Base-by-base conservation (phyloP, 2,329 filamentous ascomycete genomes). In the Sarocladium kiliense region DNA sequence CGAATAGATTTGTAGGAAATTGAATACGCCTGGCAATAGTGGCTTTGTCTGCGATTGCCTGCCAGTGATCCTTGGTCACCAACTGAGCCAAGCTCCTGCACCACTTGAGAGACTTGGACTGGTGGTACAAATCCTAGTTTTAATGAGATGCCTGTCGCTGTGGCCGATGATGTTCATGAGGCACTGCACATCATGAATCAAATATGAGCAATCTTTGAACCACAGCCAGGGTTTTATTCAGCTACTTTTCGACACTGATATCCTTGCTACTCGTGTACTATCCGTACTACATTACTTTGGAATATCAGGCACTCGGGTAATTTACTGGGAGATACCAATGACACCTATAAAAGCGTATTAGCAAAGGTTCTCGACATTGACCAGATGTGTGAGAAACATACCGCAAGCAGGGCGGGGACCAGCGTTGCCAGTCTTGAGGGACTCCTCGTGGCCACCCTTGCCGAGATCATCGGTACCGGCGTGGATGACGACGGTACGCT, bases 401-500 rank as follows among this genome's bases (percentile, higher is more conserved):
- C 94, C 94, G 78, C 94, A 99, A 72, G 94, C 94, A 71, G 94
- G 94, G 71, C 94, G 90, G 65, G 79, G 74, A 67, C 94, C 94
- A 71, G 94, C 94, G 74, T 97, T 99, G 64, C 94, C 94, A 62
- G 94, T 99, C 87, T 95, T 97, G 81, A 95, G 91, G 68, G 91
- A 96, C 81, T 97, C 91, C 77, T 93, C 90, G 78, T 89, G 86
- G 65, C 78, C 89, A 68, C 91, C 91, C 82, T 89, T 89, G 75
- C 94, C 94, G 62, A 99, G 90, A 71, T 99, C 94, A 71, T 99
- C 94, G 64, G 93, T 97, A 72, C 94, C 94, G 65, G 80, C 86
- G 80, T 99, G 94, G 68, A 95, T 85, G 67, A 99, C 94, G 60
- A 99, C 83, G 63, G 94, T 97, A 71, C 94, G 92, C 89, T 94